These are phyloP conservation scores for Nakazawaea ernobii DNA, from an alignment of 805 yeast species.

Conservation along the genomic window DNA sequence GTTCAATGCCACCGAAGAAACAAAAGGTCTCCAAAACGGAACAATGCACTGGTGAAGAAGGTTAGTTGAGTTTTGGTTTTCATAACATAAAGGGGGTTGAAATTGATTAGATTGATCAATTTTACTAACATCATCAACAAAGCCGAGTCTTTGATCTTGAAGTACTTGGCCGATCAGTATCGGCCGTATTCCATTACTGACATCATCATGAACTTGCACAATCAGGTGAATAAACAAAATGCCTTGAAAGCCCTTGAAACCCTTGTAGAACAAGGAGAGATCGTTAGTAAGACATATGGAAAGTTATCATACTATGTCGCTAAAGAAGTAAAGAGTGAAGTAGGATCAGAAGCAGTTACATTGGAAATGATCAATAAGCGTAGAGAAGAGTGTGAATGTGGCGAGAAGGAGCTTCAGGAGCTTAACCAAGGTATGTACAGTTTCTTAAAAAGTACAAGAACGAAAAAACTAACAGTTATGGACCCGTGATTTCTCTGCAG, in stretches of 20 bases:
- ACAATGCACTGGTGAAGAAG: conserved; percentile 11
- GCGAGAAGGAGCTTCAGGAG: conserved; percentile 2
- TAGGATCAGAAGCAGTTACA: not conserved
- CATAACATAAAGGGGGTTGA: not conserved
- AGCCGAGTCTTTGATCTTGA: conserved; percentile 28
- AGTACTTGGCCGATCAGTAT: conserved; percentile 36
- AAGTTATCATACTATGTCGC: conserved; percentile 38
- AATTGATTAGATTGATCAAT: too few relatives aligned
- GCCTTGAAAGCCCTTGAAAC: conserved; percentile 31
- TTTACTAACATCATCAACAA: not conserved
- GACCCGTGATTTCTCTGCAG: not conserved
- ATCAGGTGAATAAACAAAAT: conserved; percentile 27
- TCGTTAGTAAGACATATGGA: conserved; percentile 36
- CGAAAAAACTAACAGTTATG: not conserved
- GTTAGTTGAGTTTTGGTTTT: conserved; percentile 12
- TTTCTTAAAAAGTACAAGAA: too few relatives aligned
- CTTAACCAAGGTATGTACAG: conserved; percentile 2
- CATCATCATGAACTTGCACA: conserved; percentile 38
- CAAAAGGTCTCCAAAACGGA: conserved; percentile 8
- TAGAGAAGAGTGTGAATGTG: not conserved
- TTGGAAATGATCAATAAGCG: conserved; percentile 3
- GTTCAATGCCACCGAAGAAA: conserved; percentile 13
- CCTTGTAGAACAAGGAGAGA: conserved; percentile 26
- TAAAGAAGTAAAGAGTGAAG: conserved; percentile 22
- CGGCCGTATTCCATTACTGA: conserved; percentile 45